phyloP scores from a whole-genome alignment of 2,329 filamentous ascomycete species.

The Saccharata proteae region DNA sequence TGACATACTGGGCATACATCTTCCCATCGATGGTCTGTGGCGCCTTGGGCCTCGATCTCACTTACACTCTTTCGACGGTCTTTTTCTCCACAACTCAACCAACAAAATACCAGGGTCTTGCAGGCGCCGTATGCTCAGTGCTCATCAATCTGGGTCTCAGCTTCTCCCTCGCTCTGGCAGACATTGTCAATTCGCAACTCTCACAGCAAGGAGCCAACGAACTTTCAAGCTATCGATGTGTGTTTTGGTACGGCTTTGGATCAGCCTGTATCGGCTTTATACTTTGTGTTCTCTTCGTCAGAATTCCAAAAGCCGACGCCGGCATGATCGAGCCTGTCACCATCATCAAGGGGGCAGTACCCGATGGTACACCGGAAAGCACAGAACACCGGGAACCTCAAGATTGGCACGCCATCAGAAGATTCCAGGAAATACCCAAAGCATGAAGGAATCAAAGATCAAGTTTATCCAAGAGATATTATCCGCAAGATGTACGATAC shows the following conservation, averaged over 20 bases:
- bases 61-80: slow-evolving; percentile 63
- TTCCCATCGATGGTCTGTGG: slow-evolving; percentile 59
- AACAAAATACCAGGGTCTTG: slow-evolving; percentile 54
- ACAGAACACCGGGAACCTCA: too few species aligned
- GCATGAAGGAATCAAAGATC: too few species aligned
- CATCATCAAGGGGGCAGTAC: too few species aligned
- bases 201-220: slow-evolving; percentile 28
- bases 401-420: too few species aligned
- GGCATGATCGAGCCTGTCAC: too few species aligned
- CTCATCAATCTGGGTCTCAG: slow-evolving; percentile 61
- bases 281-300: slow-evolving; percentile 9
- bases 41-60: slow-evolving; percentile 64
- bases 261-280: slow-evolving; percentile 9
- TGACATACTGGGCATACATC: slow-evolving; percentile 59
- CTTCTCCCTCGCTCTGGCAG: slow-evolving; percentile 57
- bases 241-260: slow-evolving; percentile 54
- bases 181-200: slow-evolving; percentile 45
- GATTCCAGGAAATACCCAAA: too few species aligned
- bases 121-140: slow-evolving; percentile 59
- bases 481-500: too few species aligned
- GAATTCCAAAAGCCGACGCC: too few species aligned
- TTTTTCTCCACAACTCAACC: slow-evolving; percentile 63
- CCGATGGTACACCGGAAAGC: too few species aligned
- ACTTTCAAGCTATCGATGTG: slow-evolving; percentile 53
- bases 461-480: too few species aligned